phyloP scores from a whole-genome alignment of 169 alveolate species.

The Amoebophrya sp. region DNA sequence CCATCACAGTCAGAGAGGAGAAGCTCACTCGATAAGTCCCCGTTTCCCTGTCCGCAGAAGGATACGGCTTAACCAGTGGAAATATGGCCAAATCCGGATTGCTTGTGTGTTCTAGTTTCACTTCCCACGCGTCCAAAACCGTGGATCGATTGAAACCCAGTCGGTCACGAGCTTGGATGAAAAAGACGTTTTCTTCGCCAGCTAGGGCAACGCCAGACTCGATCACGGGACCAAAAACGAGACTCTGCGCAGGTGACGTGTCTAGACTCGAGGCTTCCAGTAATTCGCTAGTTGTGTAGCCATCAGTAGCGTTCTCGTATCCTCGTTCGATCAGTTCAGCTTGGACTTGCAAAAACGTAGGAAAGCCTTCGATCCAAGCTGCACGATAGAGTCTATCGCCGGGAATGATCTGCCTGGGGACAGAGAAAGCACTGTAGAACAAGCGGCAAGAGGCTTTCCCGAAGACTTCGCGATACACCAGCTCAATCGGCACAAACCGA shows the following conservation, averaged over 20 bases:
- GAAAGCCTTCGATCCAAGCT: neutral
- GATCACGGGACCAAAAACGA: constrained; percentile 10
- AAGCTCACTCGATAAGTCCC: neutral
- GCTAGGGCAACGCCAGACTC: neutral
- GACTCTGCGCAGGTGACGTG: neutral
- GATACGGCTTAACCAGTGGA: neutral
- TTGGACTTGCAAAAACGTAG: neutral
- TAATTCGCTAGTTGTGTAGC: neutral
- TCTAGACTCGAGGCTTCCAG: neutral
- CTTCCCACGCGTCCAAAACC: constrained; percentile 1
- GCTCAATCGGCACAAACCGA: neutral
- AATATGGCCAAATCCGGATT: neutral
- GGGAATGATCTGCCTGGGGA: constrained; percentile 22
- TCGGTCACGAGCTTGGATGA: constrained; percentile 12
- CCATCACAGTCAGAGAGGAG: neutral
- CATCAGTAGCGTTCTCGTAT: neutral
- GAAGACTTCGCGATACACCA: constrained; percentile 27
- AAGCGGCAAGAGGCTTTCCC: neutral
- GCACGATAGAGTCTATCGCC: constrained; percentile 17
- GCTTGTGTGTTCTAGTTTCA: neutral
- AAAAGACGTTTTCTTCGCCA: neutral
- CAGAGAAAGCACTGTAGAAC: constrained; percentile 14
- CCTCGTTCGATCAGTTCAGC: neutral
- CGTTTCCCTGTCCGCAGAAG: neutral
- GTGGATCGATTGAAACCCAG: neutral